phyloP scores from a whole-genome alignment of 139 green algal genomes.

The Chlorella sp. region DNA sequence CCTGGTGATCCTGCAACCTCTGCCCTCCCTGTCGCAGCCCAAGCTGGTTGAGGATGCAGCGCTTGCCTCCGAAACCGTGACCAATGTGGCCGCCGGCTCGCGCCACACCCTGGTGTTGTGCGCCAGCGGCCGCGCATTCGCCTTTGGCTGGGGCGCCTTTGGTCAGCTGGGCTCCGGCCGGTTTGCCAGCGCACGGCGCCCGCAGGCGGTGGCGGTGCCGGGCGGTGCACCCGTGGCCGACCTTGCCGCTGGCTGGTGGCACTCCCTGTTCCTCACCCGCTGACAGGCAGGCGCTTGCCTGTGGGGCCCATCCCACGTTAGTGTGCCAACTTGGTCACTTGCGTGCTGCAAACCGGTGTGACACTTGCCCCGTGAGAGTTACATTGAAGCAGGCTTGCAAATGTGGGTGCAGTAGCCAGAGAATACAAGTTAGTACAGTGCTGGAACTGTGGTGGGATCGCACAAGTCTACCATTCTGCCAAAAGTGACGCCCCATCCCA shows the following conservation, averaged over 20 bases:
- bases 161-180: conserved; percentile 52
- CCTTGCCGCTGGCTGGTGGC: conserved; percentile 57
- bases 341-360: too few species aligned
- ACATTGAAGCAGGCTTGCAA: too few species aligned
- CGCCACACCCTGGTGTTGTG: conserved; percentile 51
- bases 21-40: conserved; percentile 16
- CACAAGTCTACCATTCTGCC: too few species aligned
- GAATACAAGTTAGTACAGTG: neutral
- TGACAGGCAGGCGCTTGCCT: neutral
- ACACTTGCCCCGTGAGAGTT: too few species aligned
- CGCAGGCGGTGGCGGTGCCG: conserved; percentile 6
- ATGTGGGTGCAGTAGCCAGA: neutral
- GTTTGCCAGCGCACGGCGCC: neutral
- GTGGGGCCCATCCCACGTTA: too few species aligned
- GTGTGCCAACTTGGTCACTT: too few species aligned
- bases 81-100: conserved; percentile 43
- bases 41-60: conserved; percentile 39
- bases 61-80: conserved; percentile 30
- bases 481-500: too few species aligned
- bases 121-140: conserved; percentile 23
- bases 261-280: conserved; percentile 44
- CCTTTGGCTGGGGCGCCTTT: conserved; percentile 53
- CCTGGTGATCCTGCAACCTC: too few species aligned
- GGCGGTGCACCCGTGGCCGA: conserved; percentile 14
- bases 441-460: too few species aligned